These are phyloP conservation scores for Tarenaya hassleriana DNA, from an alignment of 345 rosid genomes.

Conservation along the genomic window DNA sequence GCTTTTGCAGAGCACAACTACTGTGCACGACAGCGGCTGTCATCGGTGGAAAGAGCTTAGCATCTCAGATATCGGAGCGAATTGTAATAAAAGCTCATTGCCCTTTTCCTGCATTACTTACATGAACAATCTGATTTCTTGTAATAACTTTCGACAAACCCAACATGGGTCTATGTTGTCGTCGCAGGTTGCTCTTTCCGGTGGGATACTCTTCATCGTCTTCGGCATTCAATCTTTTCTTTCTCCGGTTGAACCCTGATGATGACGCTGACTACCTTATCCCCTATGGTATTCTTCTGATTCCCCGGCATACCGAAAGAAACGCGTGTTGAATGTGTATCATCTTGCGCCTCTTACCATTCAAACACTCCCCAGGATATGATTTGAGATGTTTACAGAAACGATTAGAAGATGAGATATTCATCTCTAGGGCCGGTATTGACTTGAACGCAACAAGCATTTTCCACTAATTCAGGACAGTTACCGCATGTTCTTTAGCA, in stretches of 20 bases:
- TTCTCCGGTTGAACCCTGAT: conserved; percentile 39
- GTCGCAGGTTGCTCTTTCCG: conserved; percentile 78
- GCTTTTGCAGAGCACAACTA: conserved; percentile 65
- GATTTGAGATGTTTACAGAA: too few species aligned
- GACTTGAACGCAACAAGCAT: too few species aligned
- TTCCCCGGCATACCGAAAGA: too few species aligned
- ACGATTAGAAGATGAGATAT: too few species aligned
- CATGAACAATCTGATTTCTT: not conserved
- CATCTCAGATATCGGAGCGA: conserved; percentile 89
- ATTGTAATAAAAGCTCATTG: conserved; percentile 37
- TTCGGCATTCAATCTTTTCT: conserved; percentile 93
- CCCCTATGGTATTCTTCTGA: conserved; percentile 27
- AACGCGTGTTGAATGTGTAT: too few species aligned
- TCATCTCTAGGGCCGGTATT: too few species aligned
- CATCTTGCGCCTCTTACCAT: too few species aligned
- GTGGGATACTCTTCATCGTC: conserved; percentile 80
- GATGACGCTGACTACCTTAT: not conserved
- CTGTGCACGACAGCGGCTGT: conserved; percentile 92
- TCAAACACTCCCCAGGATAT: too few species aligned
- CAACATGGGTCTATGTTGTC: not conserved
- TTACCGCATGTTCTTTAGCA: too few species aligned
- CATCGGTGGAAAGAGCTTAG: conserved; percentile 92
- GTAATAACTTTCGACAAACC: not conserved
- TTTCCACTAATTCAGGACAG: too few species aligned
- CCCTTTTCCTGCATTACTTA: not conserved